A percentile compares a stretch with the other conserved stretches of the same genome.
Conservation (phyloP, 176 grass and related monocot genomes). For the Zea luxurians region DNA sequence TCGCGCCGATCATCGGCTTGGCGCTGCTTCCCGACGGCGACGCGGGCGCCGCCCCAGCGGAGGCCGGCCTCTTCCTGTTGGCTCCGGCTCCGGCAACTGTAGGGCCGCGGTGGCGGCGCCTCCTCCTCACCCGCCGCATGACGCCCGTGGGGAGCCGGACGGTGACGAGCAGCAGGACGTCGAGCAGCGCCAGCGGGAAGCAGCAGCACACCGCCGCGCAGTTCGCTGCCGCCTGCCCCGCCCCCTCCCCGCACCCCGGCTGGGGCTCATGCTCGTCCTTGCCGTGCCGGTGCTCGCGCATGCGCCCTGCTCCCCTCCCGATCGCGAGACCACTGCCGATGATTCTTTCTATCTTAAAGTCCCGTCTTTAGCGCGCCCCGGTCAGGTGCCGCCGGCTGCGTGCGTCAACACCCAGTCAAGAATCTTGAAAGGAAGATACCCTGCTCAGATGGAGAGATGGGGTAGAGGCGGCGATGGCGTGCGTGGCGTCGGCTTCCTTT, state of each 20-base stretch:
- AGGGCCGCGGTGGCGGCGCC: not conserved
- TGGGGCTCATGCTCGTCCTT: constrained; percentile 20
- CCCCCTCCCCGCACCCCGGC: constrained; percentile 52
- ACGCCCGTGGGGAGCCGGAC: constrained; percentile 39
- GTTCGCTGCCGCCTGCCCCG: constrained; percentile 67
- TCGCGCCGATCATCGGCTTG: constrained; percentile 40
- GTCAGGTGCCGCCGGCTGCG: not conserved
- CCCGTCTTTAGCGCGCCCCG: not conserved
- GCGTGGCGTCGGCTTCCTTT: not conserved
- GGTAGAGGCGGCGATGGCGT: constrained; percentile 32
- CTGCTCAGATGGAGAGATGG: constrained; percentile 2
- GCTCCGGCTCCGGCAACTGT: not conserved
- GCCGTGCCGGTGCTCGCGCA: constrained; percentile 16
- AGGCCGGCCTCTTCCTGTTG: not conserved
- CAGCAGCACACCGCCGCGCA: constrained; percentile 82
- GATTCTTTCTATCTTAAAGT: not conserved
- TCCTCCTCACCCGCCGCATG: constrained; percentile 20
- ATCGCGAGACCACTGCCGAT: not conserved
- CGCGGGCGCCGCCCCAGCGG: not conserved
- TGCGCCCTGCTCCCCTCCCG: not conserved
- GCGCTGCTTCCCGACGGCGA: constrained; percentile 37
- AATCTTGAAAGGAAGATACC: not conserved
- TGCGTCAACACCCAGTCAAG: not conserved
- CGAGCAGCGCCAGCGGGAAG: constrained; percentile 63
- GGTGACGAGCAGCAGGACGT: constrained; percentile 47